These are phyloP conservation scores for Corinectria fuckeliana DNA, from an alignment of 2,329 filamentous ascomycete genomes.

Conservation along the genomic window DNA sequence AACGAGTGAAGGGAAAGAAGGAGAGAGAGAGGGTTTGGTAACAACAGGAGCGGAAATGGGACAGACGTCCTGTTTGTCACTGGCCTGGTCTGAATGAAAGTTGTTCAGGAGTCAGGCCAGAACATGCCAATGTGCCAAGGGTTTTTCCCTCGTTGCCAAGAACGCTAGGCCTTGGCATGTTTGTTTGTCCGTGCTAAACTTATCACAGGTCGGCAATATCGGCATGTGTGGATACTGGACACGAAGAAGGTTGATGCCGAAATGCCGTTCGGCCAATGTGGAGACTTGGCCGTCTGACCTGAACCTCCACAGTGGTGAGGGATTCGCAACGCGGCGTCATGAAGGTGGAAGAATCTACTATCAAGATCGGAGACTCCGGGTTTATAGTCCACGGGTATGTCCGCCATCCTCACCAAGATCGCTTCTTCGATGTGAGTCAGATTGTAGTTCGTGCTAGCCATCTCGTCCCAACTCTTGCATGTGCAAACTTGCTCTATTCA, in stretches of 20 bases:
- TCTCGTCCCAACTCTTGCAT: no score
- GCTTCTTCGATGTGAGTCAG: no score
- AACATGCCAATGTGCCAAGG: background rate
- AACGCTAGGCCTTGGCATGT: background rate
- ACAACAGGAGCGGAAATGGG: background rate
- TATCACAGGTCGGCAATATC: slow-evolving; percentile 1
- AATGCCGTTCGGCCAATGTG: slow-evolving; percentile 11
- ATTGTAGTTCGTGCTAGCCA: no score
- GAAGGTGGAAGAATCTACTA: background rate
- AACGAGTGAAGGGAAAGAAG: background rate
- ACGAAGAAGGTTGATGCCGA: slow-evolving; percentile 2
- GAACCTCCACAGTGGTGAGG: background rate
- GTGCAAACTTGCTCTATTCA: no score
- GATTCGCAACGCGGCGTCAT: background rate
- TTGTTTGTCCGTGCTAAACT: background rate
- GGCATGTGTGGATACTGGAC: background rate
- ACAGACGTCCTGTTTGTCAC: slow-evolving; percentile 2
- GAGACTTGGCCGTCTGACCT: background rate
- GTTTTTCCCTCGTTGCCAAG: background rate
- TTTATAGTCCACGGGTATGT: background rate
- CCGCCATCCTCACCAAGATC: no score
- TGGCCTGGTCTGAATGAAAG: slow-evolving; percentile 8
- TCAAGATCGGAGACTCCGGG: background rate
- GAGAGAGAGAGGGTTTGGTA: background rate
- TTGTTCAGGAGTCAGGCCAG: background rate